phyloP scores from a whole-genome alignment of 2,329 filamentous ascomycete species.

The Gremmenia infestans region DNA sequence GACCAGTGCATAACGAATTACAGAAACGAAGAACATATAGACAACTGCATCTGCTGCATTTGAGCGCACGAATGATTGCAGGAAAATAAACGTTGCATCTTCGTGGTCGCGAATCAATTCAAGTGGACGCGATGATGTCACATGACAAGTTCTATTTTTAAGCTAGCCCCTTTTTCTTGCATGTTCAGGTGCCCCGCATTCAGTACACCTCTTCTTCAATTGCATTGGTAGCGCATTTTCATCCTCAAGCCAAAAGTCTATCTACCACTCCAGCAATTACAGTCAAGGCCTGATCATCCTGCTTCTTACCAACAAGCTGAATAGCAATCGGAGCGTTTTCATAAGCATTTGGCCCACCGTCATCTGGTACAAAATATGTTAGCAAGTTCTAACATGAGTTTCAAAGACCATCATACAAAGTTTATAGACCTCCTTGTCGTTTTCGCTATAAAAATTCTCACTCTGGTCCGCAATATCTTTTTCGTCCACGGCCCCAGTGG shows the following conservation, averaged over 20 bases:
- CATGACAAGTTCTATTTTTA: neutral
- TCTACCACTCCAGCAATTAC: conserved; percentile 30
- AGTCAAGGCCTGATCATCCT: conserved; percentile 15
- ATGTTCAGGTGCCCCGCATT: too few relatives aligned
- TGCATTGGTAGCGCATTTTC: neutral
- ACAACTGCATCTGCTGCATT: conserved; percentile 27
- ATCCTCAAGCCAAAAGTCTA: neutral
- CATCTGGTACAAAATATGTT: neutral
- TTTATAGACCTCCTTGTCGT: conserved; percentile 3
- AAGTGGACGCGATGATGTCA: neutral
- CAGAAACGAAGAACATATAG: conserved; percentile 31
- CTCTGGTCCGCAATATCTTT: neutral
- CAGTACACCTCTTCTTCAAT: neutral
- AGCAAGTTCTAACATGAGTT: neutral
- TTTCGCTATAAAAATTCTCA: neutral
- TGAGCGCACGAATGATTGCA: neutral
- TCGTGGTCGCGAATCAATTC: neutral
- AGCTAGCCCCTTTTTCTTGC: neutral
- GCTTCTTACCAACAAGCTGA: conserved; percentile 5
- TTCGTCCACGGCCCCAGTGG: conserved; percentile 7
- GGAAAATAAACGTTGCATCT: neutral
- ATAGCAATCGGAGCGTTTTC: conserved; percentile 1
- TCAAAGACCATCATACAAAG: neutral
- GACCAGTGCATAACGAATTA: conserved; percentile 35
- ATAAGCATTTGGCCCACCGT: conserved; percentile 3